phyloP scores from a whole-genome alignment of 371 early-diverging fungal genomes.

The Gilbertella persicaria region DNA sequence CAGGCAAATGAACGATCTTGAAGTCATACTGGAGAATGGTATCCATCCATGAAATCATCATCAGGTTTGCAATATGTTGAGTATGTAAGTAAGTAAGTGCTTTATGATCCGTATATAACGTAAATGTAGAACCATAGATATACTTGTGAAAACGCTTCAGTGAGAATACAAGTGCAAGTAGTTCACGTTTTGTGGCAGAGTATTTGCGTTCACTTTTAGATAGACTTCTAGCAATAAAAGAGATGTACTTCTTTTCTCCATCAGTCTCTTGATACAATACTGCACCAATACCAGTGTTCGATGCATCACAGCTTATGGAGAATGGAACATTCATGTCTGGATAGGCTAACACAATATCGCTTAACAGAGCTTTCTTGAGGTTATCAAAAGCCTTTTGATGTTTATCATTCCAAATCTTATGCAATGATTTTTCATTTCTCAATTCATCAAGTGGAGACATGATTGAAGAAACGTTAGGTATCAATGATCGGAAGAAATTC shows the following conservation, averaged over 20 bases:
- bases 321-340: constrained; percentile 27
- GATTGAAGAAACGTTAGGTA: constrained; percentile 9
- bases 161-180: constrained; percentile 5
- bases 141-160: constrained; percentile 20
- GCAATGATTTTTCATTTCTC: constrained; percentile 2
- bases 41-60: constrained; percentile 15
- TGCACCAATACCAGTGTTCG: constrained; percentile 31
- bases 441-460: constrained; percentile 22
- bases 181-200: neutral
- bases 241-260: neutral
- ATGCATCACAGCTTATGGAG: constrained; percentile 38
- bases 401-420: neutral
- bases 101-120: constrained; percentile 12
- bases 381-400: constrained; percentile 1
- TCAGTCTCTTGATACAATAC: constrained; percentile 11
- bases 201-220: constrained; percentile 3
- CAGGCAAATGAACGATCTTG: constrained; percentile 5
- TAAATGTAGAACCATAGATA: constrained; percentile 15
- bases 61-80: constrained; percentile 8
- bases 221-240: neutral
- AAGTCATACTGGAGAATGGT: constrained; percentile 13
- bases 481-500: constrained; percentile 23
- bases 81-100: constrained; percentile 7
- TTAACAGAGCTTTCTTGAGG: neutral
- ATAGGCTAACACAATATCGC: neutral